Evolutionary conservation across 1,139 yeast genomes (phyloP).

Genomic region (Wickerhamomyces sp.): DNA sequence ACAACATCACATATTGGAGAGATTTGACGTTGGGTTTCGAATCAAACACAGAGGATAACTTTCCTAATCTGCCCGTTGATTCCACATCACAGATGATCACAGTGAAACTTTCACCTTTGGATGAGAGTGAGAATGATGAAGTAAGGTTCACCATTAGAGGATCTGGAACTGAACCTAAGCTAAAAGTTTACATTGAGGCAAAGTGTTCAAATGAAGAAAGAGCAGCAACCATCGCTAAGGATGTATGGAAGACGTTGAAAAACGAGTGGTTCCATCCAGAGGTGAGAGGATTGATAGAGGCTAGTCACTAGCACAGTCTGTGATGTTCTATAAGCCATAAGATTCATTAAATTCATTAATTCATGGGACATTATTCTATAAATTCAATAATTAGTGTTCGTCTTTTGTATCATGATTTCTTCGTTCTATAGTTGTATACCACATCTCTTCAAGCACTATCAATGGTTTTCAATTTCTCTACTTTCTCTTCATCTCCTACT

Average conservation of each 20-base stretch:
- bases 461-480: too few relatives aligned
- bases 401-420: too few relatives aligned
- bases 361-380: too few relatives aligned
- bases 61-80: constrained; percentile 68
- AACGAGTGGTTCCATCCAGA: constrained; percentile 59
- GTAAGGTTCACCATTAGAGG: constrained; percentile 86
- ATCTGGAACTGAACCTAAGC: constrained; percentile 94
- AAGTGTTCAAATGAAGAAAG: constrained; percentile 36
- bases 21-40: constrained; percentile 84
- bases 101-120: constrained; percentile 28
- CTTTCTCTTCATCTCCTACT: neutral
- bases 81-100: constrained; percentile 84
- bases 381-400: too few relatives aligned
- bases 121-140: constrained; percentile 22
- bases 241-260: constrained; percentile 63
- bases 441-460: too few relatives aligned
- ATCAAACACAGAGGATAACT: constrained; percentile 51
- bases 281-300: constrained; percentile 25
- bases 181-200: constrained; percentile 89
- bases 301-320: too few relatives aligned
- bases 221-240: constrained; percentile 49
- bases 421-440: too few relatives aligned
- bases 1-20: constrained; percentile 61
- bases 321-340: too few relatives aligned
- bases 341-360: too few relatives aligned